Evolutionary conservation across 2,329 filamentous ascomycete genomes (phyloP).

Genomic region (Thelonectria olida): DNA sequence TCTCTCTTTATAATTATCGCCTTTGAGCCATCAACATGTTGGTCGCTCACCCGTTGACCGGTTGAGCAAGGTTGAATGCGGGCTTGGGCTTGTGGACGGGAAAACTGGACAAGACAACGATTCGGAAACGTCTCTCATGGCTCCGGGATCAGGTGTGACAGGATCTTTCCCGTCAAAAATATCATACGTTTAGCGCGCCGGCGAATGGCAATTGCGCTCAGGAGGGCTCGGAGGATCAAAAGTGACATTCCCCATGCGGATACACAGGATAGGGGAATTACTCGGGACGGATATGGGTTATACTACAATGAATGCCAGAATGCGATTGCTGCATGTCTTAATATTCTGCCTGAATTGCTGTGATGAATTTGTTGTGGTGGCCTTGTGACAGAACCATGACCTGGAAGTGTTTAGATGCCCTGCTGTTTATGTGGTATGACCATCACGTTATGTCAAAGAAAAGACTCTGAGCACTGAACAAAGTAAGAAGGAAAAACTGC

Average conservation of each 20-base stretch:
- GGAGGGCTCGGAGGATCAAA: conserved; percentile 29
- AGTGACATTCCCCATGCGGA: conserved; percentile 31
- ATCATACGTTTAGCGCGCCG: conserved; percentile 14
- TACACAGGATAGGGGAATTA: conserved; percentile 31
- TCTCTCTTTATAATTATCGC: conserved; percentile 32
- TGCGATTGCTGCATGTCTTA: conserved; percentile 38
- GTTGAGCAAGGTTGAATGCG: conserved; percentile 31
- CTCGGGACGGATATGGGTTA: conserved; percentile 37
- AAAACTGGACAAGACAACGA: conserved; percentile 16
- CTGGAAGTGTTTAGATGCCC: too few species aligned
- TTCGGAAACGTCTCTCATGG: conserved; percentile 19
- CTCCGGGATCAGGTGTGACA: conserved; percentile 1
- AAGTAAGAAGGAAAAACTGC: too few species aligned
- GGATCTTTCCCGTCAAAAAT: conserved; percentile 9
- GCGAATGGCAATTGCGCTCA: conserved; percentile 14
- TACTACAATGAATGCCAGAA: conserved; percentile 41
- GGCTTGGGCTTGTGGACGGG: conserved; percentile 20
- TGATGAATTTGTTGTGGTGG: not conserved
- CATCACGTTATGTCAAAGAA: too few species aligned
- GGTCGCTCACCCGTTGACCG: conserved; percentile 38
- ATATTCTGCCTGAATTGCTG: not conserved
- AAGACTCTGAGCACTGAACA: too few species aligned
- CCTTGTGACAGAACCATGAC: too few species aligned
- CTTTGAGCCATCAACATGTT: conserved; percentile 29
- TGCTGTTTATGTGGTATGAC: too few species aligned